Evolutionary conservation across 768 basidiomycete genomes (phyloP).

Genomic region (Tulasnella sp.): DNA sequence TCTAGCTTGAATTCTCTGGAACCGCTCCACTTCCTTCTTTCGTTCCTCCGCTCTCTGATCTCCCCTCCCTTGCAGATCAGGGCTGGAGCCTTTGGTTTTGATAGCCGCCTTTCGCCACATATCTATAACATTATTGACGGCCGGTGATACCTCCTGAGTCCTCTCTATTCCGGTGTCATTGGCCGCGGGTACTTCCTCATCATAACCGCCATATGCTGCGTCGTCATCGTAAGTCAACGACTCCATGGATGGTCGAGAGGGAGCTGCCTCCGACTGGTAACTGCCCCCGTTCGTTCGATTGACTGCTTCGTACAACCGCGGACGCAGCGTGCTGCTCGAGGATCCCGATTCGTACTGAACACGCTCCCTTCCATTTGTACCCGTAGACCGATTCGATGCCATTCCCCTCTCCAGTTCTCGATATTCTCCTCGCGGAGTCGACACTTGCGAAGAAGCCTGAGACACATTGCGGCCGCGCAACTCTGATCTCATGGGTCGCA

Average conservation of each 20-base stretch:
- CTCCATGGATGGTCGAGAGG: constrained; percentile 16
- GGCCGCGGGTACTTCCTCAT: neutral
- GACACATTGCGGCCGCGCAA: constrained; percentile 14
- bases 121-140: constrained; percentile 46
- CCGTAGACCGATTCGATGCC: neutral
- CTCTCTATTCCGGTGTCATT: neutral
- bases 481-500: constrained; percentile 18
- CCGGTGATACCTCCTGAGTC: constrained; percentile 13
- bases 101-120: constrained; percentile 66
- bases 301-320: constrained; percentile 1
- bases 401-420: neutral
- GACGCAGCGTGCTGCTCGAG: neutral
- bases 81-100: constrained; percentile 38
- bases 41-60: constrained; percentile 55
- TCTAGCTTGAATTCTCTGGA: constrained; percentile 63
- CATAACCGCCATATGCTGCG: constrained; percentile 8
- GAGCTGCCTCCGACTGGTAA: neutral
- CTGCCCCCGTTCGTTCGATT: neutral
- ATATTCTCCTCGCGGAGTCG: constrained; percentile 12
- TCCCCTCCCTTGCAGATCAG: constrained; percentile 54
- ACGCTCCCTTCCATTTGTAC: neutral
- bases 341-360: neutral
- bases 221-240: neutral
- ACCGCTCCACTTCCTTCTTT: constrained; percentile 60
- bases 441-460: constrained; percentile 12